Evolutionary conservation across 2,329 filamentous ascomycete genomes (phyloP).

Genomic region (Talaromyces sp.): DNA sequence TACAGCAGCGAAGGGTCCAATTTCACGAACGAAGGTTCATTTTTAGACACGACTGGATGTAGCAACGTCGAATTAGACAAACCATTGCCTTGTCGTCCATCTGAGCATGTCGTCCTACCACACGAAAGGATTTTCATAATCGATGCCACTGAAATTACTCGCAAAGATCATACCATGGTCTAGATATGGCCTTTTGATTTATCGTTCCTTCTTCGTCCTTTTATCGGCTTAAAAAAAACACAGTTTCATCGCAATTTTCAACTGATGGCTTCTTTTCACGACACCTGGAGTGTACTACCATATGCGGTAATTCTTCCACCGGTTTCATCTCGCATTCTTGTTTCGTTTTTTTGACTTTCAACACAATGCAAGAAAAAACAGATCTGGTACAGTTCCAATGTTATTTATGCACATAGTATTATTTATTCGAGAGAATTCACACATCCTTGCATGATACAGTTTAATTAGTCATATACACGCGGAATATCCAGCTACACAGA

Average conservation of each 20-base stretch:
- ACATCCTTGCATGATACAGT: background rate
- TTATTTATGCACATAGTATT: background rate
- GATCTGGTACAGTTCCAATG: background rate
- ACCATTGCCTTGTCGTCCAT: background rate
- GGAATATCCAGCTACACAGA: background rate
- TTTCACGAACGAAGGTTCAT: background rate
- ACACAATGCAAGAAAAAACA: background rate
- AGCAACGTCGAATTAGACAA: background rate
- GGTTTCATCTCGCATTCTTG: too few relatives aligned
- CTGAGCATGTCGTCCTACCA: background rate
- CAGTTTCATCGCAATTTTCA: background rate
- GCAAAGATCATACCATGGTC: background rate
- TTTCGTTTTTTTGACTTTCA: background rate
- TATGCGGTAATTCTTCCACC: background rate
- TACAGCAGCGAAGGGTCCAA: constrained; percentile 1
- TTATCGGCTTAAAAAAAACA: background rate
- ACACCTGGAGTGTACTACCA: background rate
- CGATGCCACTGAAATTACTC: background rate
- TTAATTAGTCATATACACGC: background rate
- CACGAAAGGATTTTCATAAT: background rate
- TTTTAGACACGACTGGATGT: constrained; percentile 1
- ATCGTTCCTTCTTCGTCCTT: background rate
- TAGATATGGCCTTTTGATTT: background rate
- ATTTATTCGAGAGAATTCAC: background rate
- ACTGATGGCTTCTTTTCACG: background rate